phyloP scores from a whole-genome alignment of 768 basidiomycete genomes.

The Kwoniella dejecticola region DNA sequence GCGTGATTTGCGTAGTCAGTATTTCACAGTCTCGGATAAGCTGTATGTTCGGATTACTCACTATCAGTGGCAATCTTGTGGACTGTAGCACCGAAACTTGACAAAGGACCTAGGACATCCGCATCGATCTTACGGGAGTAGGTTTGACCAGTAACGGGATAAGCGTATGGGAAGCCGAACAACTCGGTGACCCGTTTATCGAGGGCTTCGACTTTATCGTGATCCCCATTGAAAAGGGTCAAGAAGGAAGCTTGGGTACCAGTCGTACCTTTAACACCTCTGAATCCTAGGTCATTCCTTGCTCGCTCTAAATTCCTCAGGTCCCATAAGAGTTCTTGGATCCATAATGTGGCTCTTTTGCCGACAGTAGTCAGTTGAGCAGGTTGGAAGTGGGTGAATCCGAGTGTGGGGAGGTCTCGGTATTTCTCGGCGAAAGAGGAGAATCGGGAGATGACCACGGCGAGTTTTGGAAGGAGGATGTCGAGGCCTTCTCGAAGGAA shows the following conservation, averaged over 20 bases:
- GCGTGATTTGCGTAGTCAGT: background rate
- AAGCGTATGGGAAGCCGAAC: constrained; percentile 88
- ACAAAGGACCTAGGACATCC: constrained; percentile 85
- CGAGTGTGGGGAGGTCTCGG: constrained; percentile 85
- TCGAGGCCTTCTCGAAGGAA: constrained; percentile 86
- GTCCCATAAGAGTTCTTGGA: constrained; percentile 98
- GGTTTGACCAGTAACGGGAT: constrained; percentile 97
- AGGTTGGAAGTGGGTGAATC: constrained; percentile 98
- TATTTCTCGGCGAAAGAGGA: constrained; percentile 81
- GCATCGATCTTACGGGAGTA: constrained; percentile 97
- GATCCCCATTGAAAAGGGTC: constrained; percentile 89
- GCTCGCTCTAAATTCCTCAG: constrained; percentile 87
- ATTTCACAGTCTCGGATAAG: background rate
- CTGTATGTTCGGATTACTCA: constrained; percentile 33
- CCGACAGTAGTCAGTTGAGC: constrained; percentile 98
- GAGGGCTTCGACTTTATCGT: constrained; percentile 88
- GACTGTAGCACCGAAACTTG: constrained; percentile 85
- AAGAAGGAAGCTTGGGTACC: constrained; percentile 97
- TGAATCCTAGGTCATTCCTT: constrained; percentile 88
- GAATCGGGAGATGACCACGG: constrained; percentile 83
- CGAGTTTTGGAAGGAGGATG: constrained; percentile 83
- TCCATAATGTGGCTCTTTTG: constrained; percentile 93
- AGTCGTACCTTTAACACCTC: constrained; percentile 99
- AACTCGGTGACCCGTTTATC: constrained; percentile 87
- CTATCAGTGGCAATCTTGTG: constrained; percentile 96